Evolutionary conservation across 2,329 filamentous ascomycete genomes (phyloP).

Genomic region (Juglanconis sp.): DNA sequence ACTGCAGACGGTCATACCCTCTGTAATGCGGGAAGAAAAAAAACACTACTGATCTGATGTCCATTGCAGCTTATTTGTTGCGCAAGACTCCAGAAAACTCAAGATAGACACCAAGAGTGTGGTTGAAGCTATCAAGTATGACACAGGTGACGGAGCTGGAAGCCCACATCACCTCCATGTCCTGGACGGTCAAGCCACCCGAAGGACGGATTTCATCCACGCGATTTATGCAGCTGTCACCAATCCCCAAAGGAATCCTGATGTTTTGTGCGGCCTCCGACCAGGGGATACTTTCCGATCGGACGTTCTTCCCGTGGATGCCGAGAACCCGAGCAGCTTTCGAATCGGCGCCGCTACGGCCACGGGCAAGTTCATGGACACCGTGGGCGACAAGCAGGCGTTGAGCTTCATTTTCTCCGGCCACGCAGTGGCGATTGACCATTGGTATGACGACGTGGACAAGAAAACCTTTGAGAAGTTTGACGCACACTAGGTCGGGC

Average conservation of each 20-base stretch:
- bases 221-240: constrained; percentile 24
- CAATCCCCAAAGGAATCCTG: constrained; percentile 25
- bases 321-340: constrained; percentile 20
- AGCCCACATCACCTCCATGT: constrained; percentile 37
- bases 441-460: constrained; percentile 5
- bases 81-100: neutral
- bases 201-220: constrained; percentile 20
- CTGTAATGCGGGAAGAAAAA: neutral
- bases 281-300: constrained; percentile 20
- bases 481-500: constrained; percentile 18
- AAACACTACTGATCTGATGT: too few species aligned
- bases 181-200: constrained; percentile 31
- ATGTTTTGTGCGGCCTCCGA: constrained; percentile 38
- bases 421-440: constrained; percentile 22
- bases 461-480: neutral
- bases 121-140: neutral
- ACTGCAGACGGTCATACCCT: neutral
- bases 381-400: constrained; percentile 20
- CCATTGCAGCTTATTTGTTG: neutral
- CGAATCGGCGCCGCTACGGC: constrained; percentile 28
- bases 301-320: constrained; percentile 16
- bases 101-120: neutral
- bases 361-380: constrained; percentile 19
- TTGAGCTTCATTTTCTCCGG: constrained; percentile 31
- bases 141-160: neutral